Conservation (phyloP, 129 eudicot genomes). For the Logfia minima region DNA sequence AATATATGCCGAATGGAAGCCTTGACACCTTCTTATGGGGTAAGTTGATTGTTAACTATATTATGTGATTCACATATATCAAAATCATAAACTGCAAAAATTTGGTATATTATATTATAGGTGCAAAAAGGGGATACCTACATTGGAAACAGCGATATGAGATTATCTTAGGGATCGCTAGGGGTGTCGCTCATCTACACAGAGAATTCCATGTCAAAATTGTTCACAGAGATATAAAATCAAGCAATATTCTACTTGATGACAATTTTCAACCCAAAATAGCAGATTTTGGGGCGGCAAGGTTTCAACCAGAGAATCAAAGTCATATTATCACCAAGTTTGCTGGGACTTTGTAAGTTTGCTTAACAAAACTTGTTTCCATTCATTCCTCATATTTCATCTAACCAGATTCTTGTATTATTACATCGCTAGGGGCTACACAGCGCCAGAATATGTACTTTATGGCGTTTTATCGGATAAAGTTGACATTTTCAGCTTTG, state of each 20-base stretch:
- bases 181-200: conserved; percentile 4
- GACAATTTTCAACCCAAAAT: conserved; percentile 5
- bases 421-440: conserved; percentile 1
- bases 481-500: conserved; percentile 6
- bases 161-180: neutral
- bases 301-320: neutral
- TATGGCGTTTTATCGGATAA: conserved; percentile 1
- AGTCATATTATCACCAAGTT: neutral
- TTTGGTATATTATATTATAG: neutral
- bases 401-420: neutral
- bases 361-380: neutral
- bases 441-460: conserved; percentile 6
- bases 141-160: conserved; percentile 7
- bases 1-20: conserved; percentile 14
- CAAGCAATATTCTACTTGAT: conserved; percentile 3
- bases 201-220: neutral
- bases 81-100: neutral
- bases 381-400: neutral
- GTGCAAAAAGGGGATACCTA: neutral
- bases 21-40: conserved; percentile 10
- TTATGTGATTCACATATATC: neutral
- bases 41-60: neutral
- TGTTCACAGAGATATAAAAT: neutral
- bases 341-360: conserved; percentile 6
- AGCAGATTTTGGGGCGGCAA: neutral